phyloP scores from a whole-genome alignment of 1,284 basidiomycete species.

The Sporisorium scitamineum region DNA sequence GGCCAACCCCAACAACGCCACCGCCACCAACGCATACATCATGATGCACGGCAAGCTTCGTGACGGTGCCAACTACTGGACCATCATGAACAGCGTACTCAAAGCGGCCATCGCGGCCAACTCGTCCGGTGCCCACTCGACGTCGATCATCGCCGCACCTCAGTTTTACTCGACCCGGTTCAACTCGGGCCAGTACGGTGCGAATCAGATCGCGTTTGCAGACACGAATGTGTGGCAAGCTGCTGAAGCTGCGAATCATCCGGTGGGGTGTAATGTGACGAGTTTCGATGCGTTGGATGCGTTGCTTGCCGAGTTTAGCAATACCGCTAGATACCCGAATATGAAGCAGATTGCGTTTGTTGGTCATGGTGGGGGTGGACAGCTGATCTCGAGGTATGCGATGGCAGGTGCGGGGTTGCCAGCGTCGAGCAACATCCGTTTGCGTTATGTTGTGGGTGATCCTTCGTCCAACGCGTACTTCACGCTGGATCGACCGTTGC shows the following conservation, averaged over 20 bases:
- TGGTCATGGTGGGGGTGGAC: conserved; percentile 67
- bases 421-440: conserved; percentile 25
- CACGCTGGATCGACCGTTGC: conserved; percentile 58
- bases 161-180: conserved; percentile 60
- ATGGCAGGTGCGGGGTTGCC: conserved; percentile 51
- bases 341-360: conserved; percentile 63
- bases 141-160: conserved; percentile 60
- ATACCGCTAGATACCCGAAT: conserved; percentile 52
- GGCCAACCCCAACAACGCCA: conserved; percentile 36
- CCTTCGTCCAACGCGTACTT: conserved; percentile 65
- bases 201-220: conserved; percentile 53
- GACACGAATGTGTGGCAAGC: conserved; percentile 66
- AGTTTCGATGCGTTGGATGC: conserved; percentile 65
- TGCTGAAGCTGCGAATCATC: conserved; percentile 58
- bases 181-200: conserved; percentile 62
- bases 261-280: conserved; percentile 43
- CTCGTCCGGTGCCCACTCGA: conserved; percentile 24
- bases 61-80: conserved; percentile 61
- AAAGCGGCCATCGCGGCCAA: conserved; percentile 41
- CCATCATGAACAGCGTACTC: conserved; percentile 57
- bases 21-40: conserved; percentile 57
- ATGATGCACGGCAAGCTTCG: conserved; percentile 67
- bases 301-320: conserved; percentile 56
- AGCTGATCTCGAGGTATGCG: conserved; percentile 65
- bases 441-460: conserved; percentile 66